phyloP scores from a whole-genome alignment of 1,284 basidiomycete genomes.

The Chalciporus sp. region DNA sequence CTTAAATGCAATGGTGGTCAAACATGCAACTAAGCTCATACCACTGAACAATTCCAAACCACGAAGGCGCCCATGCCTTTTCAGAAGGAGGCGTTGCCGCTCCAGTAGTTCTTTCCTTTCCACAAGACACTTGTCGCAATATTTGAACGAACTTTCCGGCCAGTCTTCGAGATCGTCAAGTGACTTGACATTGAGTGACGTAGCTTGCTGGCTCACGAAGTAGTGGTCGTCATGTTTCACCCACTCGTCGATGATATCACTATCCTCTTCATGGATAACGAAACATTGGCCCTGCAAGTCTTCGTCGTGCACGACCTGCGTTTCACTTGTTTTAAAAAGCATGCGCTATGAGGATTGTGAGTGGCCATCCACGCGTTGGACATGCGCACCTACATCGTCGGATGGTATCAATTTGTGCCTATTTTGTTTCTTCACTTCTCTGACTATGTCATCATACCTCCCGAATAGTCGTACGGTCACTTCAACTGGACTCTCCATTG shows the following conservation, averaged over 20 bases:
- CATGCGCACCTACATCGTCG: conserved; percentile 36
- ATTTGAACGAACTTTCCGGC: conserved; percentile 28
- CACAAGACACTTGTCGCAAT: conserved; percentile 43
- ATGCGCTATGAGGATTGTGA: conserved; percentile 41
- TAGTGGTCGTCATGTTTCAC: conserved; percentile 54
- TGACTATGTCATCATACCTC: conserved; percentile 43
- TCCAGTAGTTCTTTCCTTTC: conserved; percentile 33
- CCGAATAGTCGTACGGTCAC: conserved; percentile 45
- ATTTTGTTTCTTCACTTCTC: conserved; percentile 16
- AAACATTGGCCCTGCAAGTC: conserved; percentile 52
- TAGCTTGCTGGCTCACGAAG: conserved; percentile 45
- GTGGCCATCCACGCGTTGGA: neutral
- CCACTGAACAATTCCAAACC: conserved; percentile 69
- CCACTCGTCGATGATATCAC: conserved; percentile 47
- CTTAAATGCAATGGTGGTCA: conserved; percentile 10
- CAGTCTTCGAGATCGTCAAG: conserved; percentile 35
- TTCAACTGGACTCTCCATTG: conserved; percentile 24
- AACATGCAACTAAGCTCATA: conserved; percentile 27
- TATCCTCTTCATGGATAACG: conserved; percentile 36
- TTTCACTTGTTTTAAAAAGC: conserved; percentile 42
- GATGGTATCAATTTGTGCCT: conserved; percentile 12
- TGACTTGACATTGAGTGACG: conserved; percentile 16
- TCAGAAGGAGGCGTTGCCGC: conserved; percentile 34
- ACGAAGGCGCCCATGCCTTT: conserved; percentile 45
- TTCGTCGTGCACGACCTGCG: conserved; percentile 33